Evolutionary conservation across 2,329 filamentous ascomycete genomes (phyloP), one percentile per base, ranked within the genome.

Genomic region (Orbilia javanica): DNA sequence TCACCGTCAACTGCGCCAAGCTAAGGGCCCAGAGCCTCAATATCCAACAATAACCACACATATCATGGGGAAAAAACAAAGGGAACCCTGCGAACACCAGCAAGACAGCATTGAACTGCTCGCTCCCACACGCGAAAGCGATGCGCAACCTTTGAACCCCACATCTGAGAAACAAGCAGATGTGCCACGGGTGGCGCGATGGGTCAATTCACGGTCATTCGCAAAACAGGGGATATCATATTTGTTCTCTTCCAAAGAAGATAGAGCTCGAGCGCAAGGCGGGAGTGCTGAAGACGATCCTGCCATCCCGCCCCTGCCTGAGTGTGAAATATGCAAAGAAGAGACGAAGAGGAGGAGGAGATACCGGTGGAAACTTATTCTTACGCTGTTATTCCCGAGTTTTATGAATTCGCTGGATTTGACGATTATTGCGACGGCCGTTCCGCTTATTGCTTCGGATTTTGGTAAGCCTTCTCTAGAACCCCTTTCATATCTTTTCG

Each of bases 401-500:
- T 86, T 88, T 7, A 85, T 91, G 0, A 88, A 90, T 73, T 87
- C 88, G 1, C 85, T 92, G 1, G 90, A 92, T 82, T 85, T 88
- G 0, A 92, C 90, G 0, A 90, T 92, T 46, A 85, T 90, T 10
- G 88, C 89, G 1, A 88, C 88, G 10, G 88, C 88, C 0, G 83
- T 90, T 18, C 88, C 88, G 0, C 89, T 87, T 79, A 92, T 92
- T 57, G 90, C 90, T 2, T 85, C 87, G 0, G 88, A 92, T 81
- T 92, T 92, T 82, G 83, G 88, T 89, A 83, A 70, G 85, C 81
- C 8, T n/a, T 20, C 22, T 2, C 2, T 18, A 31, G 3, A 5
- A n/a, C n/a, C n/a, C n/a, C n/a, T n/a, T 57, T 34, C 8, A 1
- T 29, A 52, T 52, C 25, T 29, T 13, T 34, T 36, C 18, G 1